Percentiles rank a stretch among this genome's conserved stretches.
phyloP scores from a whole-genome alignment of 2,329 filamentous ascomycete species.

The Chalaropsis ovoidea region DNA sequence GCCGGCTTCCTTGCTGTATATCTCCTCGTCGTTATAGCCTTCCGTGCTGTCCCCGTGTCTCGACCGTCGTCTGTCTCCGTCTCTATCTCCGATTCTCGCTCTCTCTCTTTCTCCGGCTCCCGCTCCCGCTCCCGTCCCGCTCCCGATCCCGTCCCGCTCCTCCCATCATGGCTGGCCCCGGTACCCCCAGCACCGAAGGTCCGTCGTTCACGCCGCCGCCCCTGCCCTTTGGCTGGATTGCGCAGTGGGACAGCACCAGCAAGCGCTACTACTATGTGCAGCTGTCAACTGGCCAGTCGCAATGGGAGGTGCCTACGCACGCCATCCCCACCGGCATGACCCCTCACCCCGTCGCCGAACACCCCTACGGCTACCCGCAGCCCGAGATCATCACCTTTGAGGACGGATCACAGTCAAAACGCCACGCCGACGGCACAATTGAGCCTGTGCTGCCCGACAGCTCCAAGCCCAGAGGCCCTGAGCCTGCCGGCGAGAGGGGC shows the following conservation, averaged over 20 bases:
- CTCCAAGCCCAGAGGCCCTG: constrained; percentile 39
- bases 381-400: constrained; percentile 51
- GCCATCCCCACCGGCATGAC: constrained; percentile 53
- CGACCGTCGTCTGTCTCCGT: neutral
- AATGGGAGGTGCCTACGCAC: constrained; percentile 62
- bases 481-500: constrained; percentile 49
- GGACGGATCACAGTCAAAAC: constrained; percentile 52
- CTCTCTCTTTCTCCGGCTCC: neutral
- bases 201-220: constrained; percentile 50
- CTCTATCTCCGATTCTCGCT: neutral
- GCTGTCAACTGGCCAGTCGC: constrained; percentile 59
- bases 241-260: constrained; percentile 55
- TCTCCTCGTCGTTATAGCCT: neutral
- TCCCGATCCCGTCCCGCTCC: neutral
- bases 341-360: constrained; percentile 45
- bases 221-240: constrained; percentile 57
- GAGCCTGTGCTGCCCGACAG: constrained; percentile 47
- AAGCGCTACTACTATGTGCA: constrained; percentile 64
- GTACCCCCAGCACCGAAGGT: constrained; percentile 49
- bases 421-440: constrained; percentile 50
- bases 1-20: constrained; percentile 3
- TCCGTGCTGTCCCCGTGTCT: neutral
- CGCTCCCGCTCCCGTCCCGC: neutral
- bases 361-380: constrained; percentile 47
- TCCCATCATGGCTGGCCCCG: constrained; percentile 45